Evolutionary conservation across 2,329 filamentous ascomycete species (phyloP).

Genomic region (Zymoseptoria pseudotritici): DNA sequence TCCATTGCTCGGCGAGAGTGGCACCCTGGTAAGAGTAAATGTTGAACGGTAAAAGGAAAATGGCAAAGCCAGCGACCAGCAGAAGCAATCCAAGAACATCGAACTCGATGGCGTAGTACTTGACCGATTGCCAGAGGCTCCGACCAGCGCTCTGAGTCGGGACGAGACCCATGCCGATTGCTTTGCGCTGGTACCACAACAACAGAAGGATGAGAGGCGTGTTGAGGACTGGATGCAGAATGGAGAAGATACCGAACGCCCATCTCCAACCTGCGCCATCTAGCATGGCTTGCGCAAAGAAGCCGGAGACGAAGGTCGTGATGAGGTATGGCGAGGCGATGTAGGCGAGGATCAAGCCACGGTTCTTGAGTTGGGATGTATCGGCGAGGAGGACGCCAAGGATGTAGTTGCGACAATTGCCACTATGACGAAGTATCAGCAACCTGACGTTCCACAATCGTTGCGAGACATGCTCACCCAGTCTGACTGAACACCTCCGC

Average conservation of each 20-base stretch:
- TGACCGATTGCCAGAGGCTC: conserved; percentile 12
- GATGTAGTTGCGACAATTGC: conserved; percentile 21
- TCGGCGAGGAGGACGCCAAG: conserved; percentile 27
- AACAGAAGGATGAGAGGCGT: conserved; percentile 20
- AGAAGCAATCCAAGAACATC: conserved; percentile 24
- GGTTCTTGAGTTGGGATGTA: conserved; percentile 23
- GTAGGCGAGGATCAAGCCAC: conserved; percentile 24
- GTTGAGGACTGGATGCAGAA: conserved; percentile 22
- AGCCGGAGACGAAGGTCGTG: conserved; percentile 22
- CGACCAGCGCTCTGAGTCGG: conserved; percentile 14
- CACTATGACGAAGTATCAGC: conserved; percentile 2
- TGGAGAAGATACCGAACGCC: conserved; percentile 27
- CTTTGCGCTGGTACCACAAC: conserved; percentile 17
- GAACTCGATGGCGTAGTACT: conserved; percentile 23
- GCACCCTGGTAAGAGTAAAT: conserved; percentile 34
- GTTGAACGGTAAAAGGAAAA: conserved; percentile 64
- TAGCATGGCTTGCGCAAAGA: conserved; percentile 21
- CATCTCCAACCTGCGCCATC: conserved; percentile 22
- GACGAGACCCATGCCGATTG: conserved; percentile 19
- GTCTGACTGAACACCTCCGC: conserved; percentile 25
- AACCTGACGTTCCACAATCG: not conserved
- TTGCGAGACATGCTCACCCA: conserved; percentile 2
- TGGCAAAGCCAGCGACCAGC: conserved; percentile 44
- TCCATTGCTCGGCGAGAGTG: conserved; percentile 28
- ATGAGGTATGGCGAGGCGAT: conserved; percentile 25